Base-by-base conservation (phyloP, 2,329 filamentous ascomycete genomes). In the Periconia macrospinosa region DNA sequence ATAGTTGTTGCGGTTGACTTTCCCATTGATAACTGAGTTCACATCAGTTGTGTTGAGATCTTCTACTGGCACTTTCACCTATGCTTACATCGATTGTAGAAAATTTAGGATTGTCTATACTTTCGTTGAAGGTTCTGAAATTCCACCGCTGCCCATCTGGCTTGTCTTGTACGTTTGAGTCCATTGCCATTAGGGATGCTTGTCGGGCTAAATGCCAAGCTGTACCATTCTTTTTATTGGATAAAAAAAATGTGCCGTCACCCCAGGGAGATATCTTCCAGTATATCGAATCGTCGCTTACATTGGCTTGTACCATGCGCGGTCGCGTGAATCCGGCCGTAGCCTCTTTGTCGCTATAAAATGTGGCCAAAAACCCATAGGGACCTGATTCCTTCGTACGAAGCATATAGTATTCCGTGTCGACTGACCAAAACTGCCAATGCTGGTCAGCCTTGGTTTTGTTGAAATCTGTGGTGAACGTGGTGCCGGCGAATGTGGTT, bases 401-500 rank as follows among this genome's bases (percentile, higher is more conserved):
- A 2, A 68, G 30, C 3, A 60, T 58, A 47, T 61, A 67, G 14
- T 54, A 60, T 15, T 58, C 61, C 14, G 50, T 35, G 37, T 55
- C 57, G 35, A 59, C 30, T 30, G 60, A 41, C 42, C 57, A 50
- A 8, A 68, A 46, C 23, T 68, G 65, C 65, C 66, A 69, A 41
- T 50, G 51, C 19, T 63, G 51, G 0, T 37, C 45, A 1, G 17
- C 11, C 6, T 53, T 15, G 13, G 41, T 41, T 11, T 35, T n/a
- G 27, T 62, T 52, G 5, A 49, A 54, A 1, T 43, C 18, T 15
- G 55, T 52, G 49, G 61, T 55, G 37, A 59, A 63, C 2, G 60
- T 56, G 0, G 61, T 45, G 6, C 61, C 62, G 14, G 13, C 45
- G 18, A 50, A 54, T 27, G 35, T 45, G 49, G 57, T 54, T 3